Evolutionary conservation across 2,329 filamentous ascomycete genomes (phyloP), one percentile per base, ranked within the genome.

Genomic region (Claviceps sp.): DNA sequence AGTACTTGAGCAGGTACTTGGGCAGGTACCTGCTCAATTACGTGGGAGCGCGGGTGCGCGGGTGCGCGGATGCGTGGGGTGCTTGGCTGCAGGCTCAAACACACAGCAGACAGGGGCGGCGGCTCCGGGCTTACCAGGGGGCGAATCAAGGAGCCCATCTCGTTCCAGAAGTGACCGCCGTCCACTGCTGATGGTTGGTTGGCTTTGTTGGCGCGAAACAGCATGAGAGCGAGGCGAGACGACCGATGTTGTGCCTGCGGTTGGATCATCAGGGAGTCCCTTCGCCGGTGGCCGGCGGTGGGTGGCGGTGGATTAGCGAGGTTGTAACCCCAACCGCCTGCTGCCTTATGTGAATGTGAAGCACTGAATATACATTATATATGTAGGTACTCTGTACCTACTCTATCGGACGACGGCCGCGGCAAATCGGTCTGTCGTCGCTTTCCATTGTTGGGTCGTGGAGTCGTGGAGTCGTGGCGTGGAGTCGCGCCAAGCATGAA

Each of bases 21-120:
- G 17, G 39, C 7, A 17, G 16, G n/a, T 42, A 11, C n/a, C 16
- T 22, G 7, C n/a, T 2, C 39, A 20, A 42, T 9, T 11, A 42
- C n/a, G 39, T 40, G 39, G 17, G 40, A 2, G 9, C 40, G 40
- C 8, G 42, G 29, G 49, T 29, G 20, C 42, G 17, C 23, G 42
- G 42, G 20, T 42, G 17, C 40, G 9, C n/a, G 40, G 38, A n/a
- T 17, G 38, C 20, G 22, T 26, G 43, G 43, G n/a, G 39, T 22
- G 40, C 40, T 43, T 43, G 40, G 42, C 42, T 45, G 46, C 38
- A 34, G 52, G 26, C 45, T 39, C 46, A 52, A 40, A 52, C 47
- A 45, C 36, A 29, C 44, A 45, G 50, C 37, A 37, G 22, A 47
- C 53, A 55, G 53, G 49, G 51, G 49, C 53, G 51, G 53, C 49